Conservation (phyloP, 148 eudicot species). For the Diospyros kaki region DNA sequence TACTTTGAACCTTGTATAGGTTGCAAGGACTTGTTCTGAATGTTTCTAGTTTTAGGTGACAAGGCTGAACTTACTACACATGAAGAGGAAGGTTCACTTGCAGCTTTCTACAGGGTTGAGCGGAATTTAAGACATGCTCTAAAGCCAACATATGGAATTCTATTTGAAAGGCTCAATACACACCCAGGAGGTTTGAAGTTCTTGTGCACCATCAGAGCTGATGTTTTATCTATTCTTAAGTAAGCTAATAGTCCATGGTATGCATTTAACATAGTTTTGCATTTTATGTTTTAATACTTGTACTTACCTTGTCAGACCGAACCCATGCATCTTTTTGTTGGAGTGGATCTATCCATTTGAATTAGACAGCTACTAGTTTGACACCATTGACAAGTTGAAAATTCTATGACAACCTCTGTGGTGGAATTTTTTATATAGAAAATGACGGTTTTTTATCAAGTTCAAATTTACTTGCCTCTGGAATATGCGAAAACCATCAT, state of each 20-base stretch:
- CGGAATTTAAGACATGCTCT: slow-evolving; percentile 76
- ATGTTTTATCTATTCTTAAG: slow-evolving; percentile 69
- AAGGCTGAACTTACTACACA: slow-evolving; percentile 33
- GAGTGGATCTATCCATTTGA: not conserved
- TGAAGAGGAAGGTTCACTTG: slow-evolving; percentile 58
- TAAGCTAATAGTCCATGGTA: slow-evolving; percentile 41
- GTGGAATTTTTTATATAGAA: not conserved
- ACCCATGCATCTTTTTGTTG: no score
- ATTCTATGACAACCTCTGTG: not conserved
- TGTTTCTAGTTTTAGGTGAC: slow-evolving; percentile 30
- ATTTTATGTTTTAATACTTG: no score
- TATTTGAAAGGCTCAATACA: slow-evolving; percentile 85
- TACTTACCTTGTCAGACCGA: no score
- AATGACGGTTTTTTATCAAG: not conserved
- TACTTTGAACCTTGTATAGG: not conserved
- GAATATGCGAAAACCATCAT: not conserved
- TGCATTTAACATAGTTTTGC: not conserved
- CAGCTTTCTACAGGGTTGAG: slow-evolving; percentile 80
- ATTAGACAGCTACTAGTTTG: not conserved
- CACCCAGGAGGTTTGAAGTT: slow-evolving; percentile 95
- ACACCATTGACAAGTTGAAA: not conserved
- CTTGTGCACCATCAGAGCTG: slow-evolving; percentile 67
- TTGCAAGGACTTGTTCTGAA: not conserved
- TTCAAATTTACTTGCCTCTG: not conserved
- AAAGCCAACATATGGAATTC: slow-evolving; percentile 77